Conservation (phyloP, 176 grass and related monocot species). For the Cocos nucifera region DNA sequence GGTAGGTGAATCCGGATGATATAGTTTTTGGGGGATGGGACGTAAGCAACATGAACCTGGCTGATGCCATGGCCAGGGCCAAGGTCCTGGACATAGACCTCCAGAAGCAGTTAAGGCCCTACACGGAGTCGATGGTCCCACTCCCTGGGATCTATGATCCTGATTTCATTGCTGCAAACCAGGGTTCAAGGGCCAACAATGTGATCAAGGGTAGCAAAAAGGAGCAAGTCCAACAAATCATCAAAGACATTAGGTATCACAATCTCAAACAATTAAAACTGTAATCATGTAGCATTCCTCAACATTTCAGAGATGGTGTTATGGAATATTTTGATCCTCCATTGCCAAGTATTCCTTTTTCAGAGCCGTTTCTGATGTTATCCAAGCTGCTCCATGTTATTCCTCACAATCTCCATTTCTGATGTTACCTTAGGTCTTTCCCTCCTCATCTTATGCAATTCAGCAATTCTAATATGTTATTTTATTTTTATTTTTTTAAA, state of each 20-base stretch:
- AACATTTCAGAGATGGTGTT: not conserved
- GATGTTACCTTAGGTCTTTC: too few relatives aligned
- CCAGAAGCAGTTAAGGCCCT: slow-evolving; percentile 92
- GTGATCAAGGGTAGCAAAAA: slow-evolving; percentile 73
- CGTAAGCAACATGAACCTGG: slow-evolving; percentile 94
- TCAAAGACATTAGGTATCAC: not conserved
- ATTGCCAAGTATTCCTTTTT: too few relatives aligned
- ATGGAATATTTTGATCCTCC: not conserved
- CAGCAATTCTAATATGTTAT: too few relatives aligned
- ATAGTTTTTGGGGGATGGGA: slow-evolving; percentile 93
- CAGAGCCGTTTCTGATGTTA: too few relatives aligned
- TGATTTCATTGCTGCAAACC: slow-evolving; percentile 90
- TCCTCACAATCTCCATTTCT: too few relatives aligned
- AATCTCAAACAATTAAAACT: too few relatives aligned
- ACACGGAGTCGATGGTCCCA: slow-evolving; percentile 92
- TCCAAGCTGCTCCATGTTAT: too few relatives aligned
- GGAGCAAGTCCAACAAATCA: slow-evolving; percentile 44
- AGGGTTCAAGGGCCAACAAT: slow-evolving; percentile 57
- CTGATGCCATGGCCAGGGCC: slow-evolving; percentile 89
- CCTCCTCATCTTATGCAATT: too few relatives aligned
- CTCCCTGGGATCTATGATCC: slow-evolving; percentile 79
- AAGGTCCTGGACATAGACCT: slow-evolving; percentile 95
- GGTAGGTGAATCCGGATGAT: slow-evolving; percentile 86
- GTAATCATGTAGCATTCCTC: too few relatives aligned
- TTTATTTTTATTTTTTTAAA: too few relatives aligned